Evolutionary conservation across 805 yeast species (phyloP), one percentile per base, ranked within the genome.

Genomic region (Suhomyces tanzawaensis): DNA sequence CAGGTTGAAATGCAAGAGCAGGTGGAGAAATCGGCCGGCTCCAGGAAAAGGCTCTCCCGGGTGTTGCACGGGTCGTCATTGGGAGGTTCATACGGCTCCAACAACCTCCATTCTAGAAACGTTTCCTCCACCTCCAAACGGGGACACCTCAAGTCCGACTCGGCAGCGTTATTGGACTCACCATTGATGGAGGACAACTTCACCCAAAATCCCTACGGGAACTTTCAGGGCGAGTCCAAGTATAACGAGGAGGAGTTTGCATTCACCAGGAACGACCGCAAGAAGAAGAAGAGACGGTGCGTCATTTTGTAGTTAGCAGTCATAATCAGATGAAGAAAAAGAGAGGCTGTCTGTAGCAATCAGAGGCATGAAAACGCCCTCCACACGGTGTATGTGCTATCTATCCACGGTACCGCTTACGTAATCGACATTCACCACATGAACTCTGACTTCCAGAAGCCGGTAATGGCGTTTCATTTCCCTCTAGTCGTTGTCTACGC

Each of bases 181-280:
- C 74, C 74, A 12, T 60, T 69, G 44, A 48, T 57, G 9, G 74
- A 69, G 47, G 72, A 66, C 36, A 57, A 52, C 16, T 59, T 58
- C 47, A 45, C 45, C 17, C 21, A 46, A 16, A 67, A 67, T 34
- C 72, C 72, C 13, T 68, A 68, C 42, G 65, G 64, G 5, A 51
- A 57, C 32, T 55, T 47, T 34, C 35, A 31, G 24, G 37, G 32
- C 17, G 46, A 42, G 28, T 47, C 39, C 13, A 55, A 51, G 44
- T 62, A 66, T 47, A 58, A 64, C 39, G 64, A 64, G 24, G 71
- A 67, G 21, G 74, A 69, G 53, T 65, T 65, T 53, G 71, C 66
- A 27, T 69, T 66, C 40, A 60, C 69, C 4, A 55, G 68, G 35
- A 49, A 57, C 26, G 53, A 52, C 34, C 47, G 55, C 33, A 52